Evolutionary conservation across 1,139 yeast species (phyloP).

Genomic region (Taiozyma sp.): DNA sequence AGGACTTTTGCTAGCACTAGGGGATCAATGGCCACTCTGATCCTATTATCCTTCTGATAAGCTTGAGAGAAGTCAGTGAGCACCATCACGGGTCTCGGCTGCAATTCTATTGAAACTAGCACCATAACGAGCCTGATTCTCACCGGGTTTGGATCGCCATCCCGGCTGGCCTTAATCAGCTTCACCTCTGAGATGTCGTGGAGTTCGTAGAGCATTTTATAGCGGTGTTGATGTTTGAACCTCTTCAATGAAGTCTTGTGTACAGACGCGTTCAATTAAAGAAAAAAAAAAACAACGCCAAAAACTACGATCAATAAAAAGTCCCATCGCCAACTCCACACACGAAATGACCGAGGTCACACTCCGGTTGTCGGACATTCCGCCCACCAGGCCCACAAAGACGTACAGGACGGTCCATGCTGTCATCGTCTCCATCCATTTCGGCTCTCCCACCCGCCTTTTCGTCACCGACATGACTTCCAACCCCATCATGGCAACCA

Average conservation of each 20-base stretch:
- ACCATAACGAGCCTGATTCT: constrained; percentile 2
- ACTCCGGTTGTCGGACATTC: background rate
- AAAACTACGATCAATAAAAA: background rate
- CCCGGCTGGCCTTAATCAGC: background rate
- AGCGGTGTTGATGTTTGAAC: background rate
- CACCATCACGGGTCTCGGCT: background rate
- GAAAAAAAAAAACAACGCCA: background rate
- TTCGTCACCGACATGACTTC: constrained; percentile 14
- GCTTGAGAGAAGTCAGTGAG: constrained; percentile 6
- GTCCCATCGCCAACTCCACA: background rate
- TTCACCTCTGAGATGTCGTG: constrained; percentile 3
- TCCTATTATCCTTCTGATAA: background rate
- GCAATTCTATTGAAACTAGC: background rate
- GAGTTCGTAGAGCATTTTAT: constrained; percentile 1
- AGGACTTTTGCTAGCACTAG: background rate
- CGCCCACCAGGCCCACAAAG: background rate
- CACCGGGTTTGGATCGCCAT: background rate
- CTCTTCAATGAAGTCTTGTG: background rate
- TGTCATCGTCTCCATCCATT: constrained; percentile 2
- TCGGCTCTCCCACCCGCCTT: constrained; percentile 3
- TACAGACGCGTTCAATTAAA: background rate
- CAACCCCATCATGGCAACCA: constrained; percentile 3
- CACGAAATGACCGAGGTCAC: background rate
- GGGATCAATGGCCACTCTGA: background rate
- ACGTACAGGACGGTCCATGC: constrained; percentile 2